Conservation (phyloP, 2,329 filamentous ascomycete genomes). For the Aspergillus sclerotialis region DNA sequence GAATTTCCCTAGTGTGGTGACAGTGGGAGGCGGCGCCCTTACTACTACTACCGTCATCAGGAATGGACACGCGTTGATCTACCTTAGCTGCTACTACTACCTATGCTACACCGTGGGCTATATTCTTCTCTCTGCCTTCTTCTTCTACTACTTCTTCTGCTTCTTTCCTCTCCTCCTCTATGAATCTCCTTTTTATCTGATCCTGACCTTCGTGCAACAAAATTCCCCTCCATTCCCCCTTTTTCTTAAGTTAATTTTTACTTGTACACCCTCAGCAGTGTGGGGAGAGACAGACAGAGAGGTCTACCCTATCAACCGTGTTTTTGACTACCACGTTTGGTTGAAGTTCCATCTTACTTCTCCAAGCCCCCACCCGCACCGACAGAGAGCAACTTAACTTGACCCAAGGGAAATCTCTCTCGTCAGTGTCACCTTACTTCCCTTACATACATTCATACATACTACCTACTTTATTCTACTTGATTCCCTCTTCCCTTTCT, state of each 20-base stretch:
- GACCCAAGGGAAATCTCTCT: constrained; percentile 5
- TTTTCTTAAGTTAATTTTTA: too few relatives aligned
- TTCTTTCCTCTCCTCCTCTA: constrained; percentile 4
- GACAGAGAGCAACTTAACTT: too few relatives aligned
- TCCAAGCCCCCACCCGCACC: constrained; percentile 8
- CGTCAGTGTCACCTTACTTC: constrained; percentile 15
- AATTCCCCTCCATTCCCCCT: background rate
- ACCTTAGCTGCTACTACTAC: constrained; percentile 8
- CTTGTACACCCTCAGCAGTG: too few relatives aligned
- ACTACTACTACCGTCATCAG: constrained; percentile 1
- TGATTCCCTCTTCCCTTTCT: constrained; percentile 7
- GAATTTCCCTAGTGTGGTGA: too few relatives aligned
- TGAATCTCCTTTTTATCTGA: constrained; percentile 1
- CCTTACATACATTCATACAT: too few relatives aligned
- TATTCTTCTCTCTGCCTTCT: constrained; percentile 9
- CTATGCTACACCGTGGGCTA: constrained; percentile 1
- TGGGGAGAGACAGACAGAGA: too few relatives aligned
- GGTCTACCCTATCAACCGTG: background rate
- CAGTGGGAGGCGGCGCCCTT: background rate
- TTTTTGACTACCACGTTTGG: background rate
- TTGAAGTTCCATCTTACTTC: constrained; percentile 1
- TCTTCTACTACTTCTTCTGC: constrained; percentile 10
- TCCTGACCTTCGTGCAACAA: background rate
- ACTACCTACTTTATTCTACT: constrained; percentile 13
- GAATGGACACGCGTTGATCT: constrained; percentile 17